These are phyloP conservation scores for Cladochytrium replicatum DNA, from an alignment of 192 early-diverging fungal genomes.

Conservation along the genomic window DNA sequence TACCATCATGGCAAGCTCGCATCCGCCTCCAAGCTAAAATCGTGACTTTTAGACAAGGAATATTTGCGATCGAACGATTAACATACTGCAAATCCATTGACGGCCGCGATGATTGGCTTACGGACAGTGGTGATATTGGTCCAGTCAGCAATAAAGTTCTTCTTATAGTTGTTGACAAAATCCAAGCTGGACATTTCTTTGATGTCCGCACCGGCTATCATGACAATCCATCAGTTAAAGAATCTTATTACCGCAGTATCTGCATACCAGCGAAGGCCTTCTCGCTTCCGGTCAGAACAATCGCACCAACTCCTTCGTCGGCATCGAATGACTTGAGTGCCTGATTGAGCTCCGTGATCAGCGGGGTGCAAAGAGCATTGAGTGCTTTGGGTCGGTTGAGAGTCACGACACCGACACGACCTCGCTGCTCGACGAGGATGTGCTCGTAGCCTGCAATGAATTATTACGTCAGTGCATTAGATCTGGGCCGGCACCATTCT, in stretches of 20 bases:
- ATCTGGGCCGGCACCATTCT: too few relatives aligned
- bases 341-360: constrained; percentile 88
- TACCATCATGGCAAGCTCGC: constrained; percentile 98
- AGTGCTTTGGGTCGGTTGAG: constrained; percentile 93
- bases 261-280: constrained; percentile 87
- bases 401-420: constrained; percentile 73
- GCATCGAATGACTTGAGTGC: constrained; percentile 68
- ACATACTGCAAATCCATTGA: constrained; percentile 90
- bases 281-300: constrained; percentile 92
- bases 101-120: constrained; percentile 96
- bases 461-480: too few relatives aligned
- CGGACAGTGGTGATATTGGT: constrained; percentile 77
- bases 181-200: constrained; percentile 93
- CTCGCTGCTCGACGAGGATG: constrained; percentile 26
- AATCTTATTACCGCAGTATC: too few relatives aligned
- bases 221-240: neutral
- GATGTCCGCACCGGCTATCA: constrained; percentile 90
- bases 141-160: constrained; percentile 92
- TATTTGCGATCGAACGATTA: neutral
- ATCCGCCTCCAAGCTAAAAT: constrained; percentile 84
- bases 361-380: constrained; percentile 87
- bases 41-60: neutral
- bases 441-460: constrained; percentile 21
- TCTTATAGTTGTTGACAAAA: constrained; percentile 81
- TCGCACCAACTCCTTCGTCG: constrained; percentile 69